Base-by-base conservation (phyloP, 495 filamentous ascomycete genomes). In the Chaetomium tenue region DNA sequence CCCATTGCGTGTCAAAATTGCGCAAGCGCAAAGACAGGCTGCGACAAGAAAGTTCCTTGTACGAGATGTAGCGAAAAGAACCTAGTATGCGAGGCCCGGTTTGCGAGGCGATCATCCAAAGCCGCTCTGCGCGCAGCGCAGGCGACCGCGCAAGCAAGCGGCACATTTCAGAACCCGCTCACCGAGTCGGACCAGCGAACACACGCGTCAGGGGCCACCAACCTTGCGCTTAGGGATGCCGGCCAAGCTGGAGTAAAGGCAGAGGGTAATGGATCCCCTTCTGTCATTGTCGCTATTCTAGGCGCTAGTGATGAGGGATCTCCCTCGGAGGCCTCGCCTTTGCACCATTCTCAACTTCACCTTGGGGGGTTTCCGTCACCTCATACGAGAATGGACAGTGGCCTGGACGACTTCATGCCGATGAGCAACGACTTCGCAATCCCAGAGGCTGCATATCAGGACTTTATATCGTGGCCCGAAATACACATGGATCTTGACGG, bases 11-110 rank as follows among this genome's bases (percentile, higher is more conserved):
- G 85, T 71, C 75, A 77, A 20, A 82, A 81, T 68, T 87, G 85
- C 68, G 82, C 84, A 20, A 84, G 77, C 66, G 84, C 85, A 25
- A 87, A 87, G 74, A 87, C 86, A 6, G 84, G 82, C n/a, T 89
- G 87, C 68, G 87, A 89, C 68, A 88, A 88, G 72, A 79, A 79
- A 71, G 80, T 86, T 13, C 86, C 86, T 12, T 88, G 85, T 70
- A 78, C 79, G 48, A 76, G 86, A 63, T 88, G 86, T 68, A 70
- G 79, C 2, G 80, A 82, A 28, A 82, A 87, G 69, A 83, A 83
- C 67, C 76, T 88, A 15, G 62, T 74, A 16, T 89, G 86, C 66
- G 78, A 77, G 46, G 71, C 83, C 23, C 75, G 86, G 16, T 85
- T 80, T 61, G 85, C 85, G 6, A 78, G 86, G 9, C 77, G 84